Conservation (phyloP, 2,329 filamentous ascomycete genomes). For the Ascochyta pisi region DNA sequence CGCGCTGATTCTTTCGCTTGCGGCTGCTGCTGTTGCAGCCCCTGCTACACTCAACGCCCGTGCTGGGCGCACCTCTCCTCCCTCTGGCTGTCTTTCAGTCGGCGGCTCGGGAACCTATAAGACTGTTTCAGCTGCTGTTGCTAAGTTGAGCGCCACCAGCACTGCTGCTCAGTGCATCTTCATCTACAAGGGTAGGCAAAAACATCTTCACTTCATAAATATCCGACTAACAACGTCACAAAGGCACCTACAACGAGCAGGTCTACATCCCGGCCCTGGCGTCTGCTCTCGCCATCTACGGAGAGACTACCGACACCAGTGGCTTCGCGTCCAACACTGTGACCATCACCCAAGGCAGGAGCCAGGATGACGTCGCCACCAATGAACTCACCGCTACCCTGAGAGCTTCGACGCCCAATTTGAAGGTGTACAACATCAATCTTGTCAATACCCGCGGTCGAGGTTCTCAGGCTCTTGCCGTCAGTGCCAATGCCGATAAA, state of each 20-base stretch:
- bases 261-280: conserved; percentile 60
- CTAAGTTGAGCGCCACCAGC: conserved; percentile 62
- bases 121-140: conserved; percentile 63
- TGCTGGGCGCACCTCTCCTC: conserved; percentile 53
- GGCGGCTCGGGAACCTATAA: conserved; percentile 53
- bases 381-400: conserved; percentile 64
- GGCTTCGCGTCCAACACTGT: conserved; percentile 64
- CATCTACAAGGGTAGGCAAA: conserved; percentile 56
- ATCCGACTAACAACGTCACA: neutral
- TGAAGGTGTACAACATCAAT: conserved; percentile 70
- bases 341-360: conserved; percentile 58
- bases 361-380: conserved; percentile 55
- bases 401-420: conserved; percentile 56
- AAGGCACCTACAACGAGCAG: conserved; percentile 66
- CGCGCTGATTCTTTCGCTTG: conserved; percentile 30
- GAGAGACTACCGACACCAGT: conserved; percentile 61
- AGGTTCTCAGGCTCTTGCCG: conserved; percentile 61
- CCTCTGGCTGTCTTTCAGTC: conserved; percentile 61
- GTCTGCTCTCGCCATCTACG: conserved; percentile 63
- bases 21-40: conserved; percentile 29
- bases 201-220: neutral
- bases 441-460: conserved; percentile 54
- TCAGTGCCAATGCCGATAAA: conserved; percentile 58
- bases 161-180: conserved; percentile 66
- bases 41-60: conserved; percentile 28